Evolutionary conservation across 176 grass and related monocot species (phyloP).

Genomic region (Hordeum marinum): DNA sequence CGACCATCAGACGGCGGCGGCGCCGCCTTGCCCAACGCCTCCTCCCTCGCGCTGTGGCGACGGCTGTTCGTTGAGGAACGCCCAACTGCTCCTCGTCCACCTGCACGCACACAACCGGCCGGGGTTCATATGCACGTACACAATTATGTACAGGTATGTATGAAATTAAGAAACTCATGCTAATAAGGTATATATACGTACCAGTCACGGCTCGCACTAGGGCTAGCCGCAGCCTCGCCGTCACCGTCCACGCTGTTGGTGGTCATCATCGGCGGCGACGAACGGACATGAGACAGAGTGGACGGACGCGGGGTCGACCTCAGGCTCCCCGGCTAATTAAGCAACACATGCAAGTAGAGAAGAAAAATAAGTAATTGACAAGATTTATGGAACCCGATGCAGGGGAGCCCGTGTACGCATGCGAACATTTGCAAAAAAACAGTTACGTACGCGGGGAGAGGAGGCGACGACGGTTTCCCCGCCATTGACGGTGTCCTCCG

Average conservation of each 20-base stretch:
- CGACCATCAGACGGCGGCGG: conserved; percentile 9
- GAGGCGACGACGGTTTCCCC: neutral
- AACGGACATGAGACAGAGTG: neutral
- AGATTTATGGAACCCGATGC: neutral
- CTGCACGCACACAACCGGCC: neutral
- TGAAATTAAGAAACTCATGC: neutral
- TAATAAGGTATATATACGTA: neutral
- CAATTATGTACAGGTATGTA: neutral
- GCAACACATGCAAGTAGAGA: neutral
- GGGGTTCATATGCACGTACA: no score
- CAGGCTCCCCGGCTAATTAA: neutral
- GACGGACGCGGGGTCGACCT: neutral
- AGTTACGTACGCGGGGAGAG: neutral
- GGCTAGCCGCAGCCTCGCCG: neutral
- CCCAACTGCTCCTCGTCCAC: conserved; percentile 91
- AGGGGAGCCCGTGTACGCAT: no score
- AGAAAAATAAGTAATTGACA: no score
- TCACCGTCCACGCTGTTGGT: neutral
- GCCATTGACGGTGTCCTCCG: neutral
- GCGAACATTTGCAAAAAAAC: neutral
- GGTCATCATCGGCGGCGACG: neutral
- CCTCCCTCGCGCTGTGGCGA: conserved; percentile 14
- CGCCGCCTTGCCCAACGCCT: conserved; percentile 18
- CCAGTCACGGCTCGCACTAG: conserved; percentile 55
- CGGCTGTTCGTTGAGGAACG: conserved; percentile 88